Evolutionary conservation across 1,284 basidiomycete genomes (phyloP), one percentile per base, ranked within the genome.

Genomic region (Apiotrichum mycotoxinovorans): DNA sequence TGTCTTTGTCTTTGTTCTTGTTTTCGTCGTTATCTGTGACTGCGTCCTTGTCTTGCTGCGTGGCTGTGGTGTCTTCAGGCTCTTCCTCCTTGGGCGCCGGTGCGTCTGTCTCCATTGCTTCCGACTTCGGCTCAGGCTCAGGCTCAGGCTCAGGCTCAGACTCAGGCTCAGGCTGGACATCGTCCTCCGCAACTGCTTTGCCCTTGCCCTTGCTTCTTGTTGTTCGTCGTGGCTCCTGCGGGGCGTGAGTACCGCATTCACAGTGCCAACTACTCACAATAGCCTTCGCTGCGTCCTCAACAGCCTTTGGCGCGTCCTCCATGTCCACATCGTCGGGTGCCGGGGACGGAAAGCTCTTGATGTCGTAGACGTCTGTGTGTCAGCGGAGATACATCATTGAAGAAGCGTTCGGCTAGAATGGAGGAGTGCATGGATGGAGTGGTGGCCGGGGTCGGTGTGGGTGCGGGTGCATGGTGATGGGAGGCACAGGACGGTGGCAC

Each of bases 311-410:
- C 35, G 30, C 48, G 5, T 20, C 45, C 25, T 41, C 35, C 14
- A 45, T 25, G 10, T 52, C 54, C 34, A 63, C 47, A 34, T 65
- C 71, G 14, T 62, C 56, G 1, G 68, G 68, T 1, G 71, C 67
- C 7, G 71, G 71, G 2, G 71, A 71, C 20, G 62, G 62, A 56
- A 68, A 67, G 10, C 60, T 63, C 22, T 55, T 42, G 27, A 73
- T 62, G 50, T 73, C 69, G 57, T 67, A 63, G 12, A 57, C 60
- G 51, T 67, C 71, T 73, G 60, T 4, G 43, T 4, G 58, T 62
- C 37, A 61, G 61, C 27, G 25, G 17, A 23, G 41, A 14, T 7
- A 27, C 43, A 46, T 18, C 30, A 9, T 20, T 34, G 33, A n/a
- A n/a, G n/a, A n/a, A n/a, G n/a, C n/a, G n/a, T n/a, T n/a, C n/a